A percentile compares a stretch with the other conserved stretches of the same genome.
These are phyloP conservation scores for Rhizoclosmatium globosum DNA, from an alignment of 192 early-diverging fungal genomes.

Conservation along the genomic window DNA sequence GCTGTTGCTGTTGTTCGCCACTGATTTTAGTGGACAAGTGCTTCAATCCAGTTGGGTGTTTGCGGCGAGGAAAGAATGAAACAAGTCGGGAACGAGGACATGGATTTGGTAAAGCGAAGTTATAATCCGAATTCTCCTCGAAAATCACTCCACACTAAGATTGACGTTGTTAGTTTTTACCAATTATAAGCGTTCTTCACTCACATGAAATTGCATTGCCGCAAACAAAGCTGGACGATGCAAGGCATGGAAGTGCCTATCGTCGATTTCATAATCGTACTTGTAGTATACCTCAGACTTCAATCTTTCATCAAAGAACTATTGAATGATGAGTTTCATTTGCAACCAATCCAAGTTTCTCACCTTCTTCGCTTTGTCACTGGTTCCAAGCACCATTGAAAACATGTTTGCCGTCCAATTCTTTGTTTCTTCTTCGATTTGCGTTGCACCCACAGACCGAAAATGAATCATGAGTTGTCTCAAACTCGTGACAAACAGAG, in stretches of 20 bases:
- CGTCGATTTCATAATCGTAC: conserved; percentile 50
- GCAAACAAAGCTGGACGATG: conserved; percentile 57
- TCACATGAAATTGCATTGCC: conserved; percentile 63
- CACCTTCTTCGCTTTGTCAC: conserved; percentile 47
- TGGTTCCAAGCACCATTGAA: conserved; percentile 41
- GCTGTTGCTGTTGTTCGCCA: conserved; percentile 3
- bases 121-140: conserved; percentile 55
- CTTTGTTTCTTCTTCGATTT: conserved; percentile 60
- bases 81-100: conserved; percentile 44
- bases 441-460: conserved; percentile 57
- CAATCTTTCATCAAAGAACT: conserved; percentile 60
- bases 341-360: not conserved
- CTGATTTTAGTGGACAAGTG: conserved; percentile 28
- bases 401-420: conserved; percentile 53
- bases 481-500: conserved; percentile 46
- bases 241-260: conserved; percentile 40
- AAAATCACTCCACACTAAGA: conserved; percentile 56
- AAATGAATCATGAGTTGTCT: conserved; percentile 58
- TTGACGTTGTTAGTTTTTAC: not conserved
- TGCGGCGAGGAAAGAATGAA: conserved; percentile 44
- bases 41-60: conserved; percentile 47
- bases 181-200: not conserved
- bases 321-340: not conserved
- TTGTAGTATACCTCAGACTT: conserved; percentile 46
- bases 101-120: conserved; percentile 44